Evolutionary conservation across 768 basidiomycete genomes (phyloP).

Genomic region (Termitomyces sp.): DNA sequence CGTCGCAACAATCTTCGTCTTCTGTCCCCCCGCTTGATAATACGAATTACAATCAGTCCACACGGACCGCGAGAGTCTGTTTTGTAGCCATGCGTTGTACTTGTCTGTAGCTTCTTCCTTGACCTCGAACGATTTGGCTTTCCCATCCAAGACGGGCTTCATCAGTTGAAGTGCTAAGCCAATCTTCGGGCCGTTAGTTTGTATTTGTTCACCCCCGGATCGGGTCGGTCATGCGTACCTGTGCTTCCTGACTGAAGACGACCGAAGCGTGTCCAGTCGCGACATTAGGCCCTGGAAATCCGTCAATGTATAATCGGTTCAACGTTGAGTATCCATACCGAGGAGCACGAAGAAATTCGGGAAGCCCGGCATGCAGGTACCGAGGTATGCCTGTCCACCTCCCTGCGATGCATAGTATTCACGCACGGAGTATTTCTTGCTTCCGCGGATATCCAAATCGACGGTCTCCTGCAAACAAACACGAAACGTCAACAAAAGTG

Average conservation of each 20-base stretch:
- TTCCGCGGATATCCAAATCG: conserved; percentile 35
- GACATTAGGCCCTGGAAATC: conserved; percentile 43
- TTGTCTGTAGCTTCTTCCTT: conserved; percentile 36
- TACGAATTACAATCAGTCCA: conserved; percentile 51
- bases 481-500: not conserved
- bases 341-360: conserved; percentile 46
- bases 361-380: conserved; percentile 48
- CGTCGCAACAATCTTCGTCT: conserved; percentile 37
- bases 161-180: conserved; percentile 42
- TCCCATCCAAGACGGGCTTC: conserved; percentile 43
- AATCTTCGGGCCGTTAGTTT: conserved; percentile 30
- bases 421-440: conserved; percentile 30
- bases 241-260: conserved; percentile 49
- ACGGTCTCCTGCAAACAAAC: conserved; percentile 26
- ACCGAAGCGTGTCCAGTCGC: conserved; percentile 54
- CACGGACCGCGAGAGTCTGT: conserved; percentile 39
- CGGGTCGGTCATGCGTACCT: conserved; percentile 28
- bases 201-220: conserved; percentile 2
- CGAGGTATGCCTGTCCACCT: conserved; percentile 48
- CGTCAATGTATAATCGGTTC: not conserved
- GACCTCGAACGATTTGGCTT: conserved; percentile 45
- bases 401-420: conserved; percentile 44
- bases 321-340: conserved; percentile 23
- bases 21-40: conserved; percentile 34
- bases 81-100: conserved; percentile 50